A percentile compares a stretch with the other conserved stretches of the same genome.
Conservation (phyloP, 106 monocot species). For the Cymbidium sinense region DNA sequence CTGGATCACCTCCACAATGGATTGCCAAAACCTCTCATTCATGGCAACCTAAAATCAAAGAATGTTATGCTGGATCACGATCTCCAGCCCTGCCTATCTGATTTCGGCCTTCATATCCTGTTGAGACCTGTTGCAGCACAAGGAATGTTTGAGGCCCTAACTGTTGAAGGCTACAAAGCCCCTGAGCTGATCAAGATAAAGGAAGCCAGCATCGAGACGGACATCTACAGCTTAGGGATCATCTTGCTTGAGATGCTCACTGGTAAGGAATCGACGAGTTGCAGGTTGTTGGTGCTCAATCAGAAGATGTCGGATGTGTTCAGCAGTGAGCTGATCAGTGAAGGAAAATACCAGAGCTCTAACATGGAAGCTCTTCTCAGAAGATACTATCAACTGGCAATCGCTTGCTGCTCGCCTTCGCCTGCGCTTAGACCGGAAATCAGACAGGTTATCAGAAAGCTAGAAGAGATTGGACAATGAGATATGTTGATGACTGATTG, state of each 20-base stretch:
- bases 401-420: constrained; percentile 79
- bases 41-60: constrained; percentile 85
- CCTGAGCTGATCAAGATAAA: constrained; percentile 88
- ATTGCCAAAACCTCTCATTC: constrained; percentile 51
- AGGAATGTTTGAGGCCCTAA: constrained; percentile 68
- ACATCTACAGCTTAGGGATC: constrained; percentile 86
- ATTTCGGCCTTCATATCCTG: constrained; percentile 78
- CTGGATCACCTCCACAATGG: constrained; percentile 86
- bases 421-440: constrained; percentile 73
- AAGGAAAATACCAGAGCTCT: constrained; percentile 14
- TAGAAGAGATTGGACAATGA: constrained; percentile 39
- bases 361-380: constrained; percentile 38
- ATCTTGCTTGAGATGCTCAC: constrained; percentile 81
- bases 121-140: constrained; percentile 54
- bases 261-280: constrained; percentile 41
- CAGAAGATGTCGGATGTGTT: constrained; percentile 52
- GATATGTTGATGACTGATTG: background rate
- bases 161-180: constrained; percentile 75
- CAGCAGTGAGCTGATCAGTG: constrained; percentile 32
- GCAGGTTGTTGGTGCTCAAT: constrained; percentile 53
- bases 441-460: constrained; percentile 38
- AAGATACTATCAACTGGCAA: constrained; percentile 65
- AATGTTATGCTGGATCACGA: constrained; percentile 67
- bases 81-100: constrained; percentile 62
- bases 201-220: constrained; percentile 55